Percentiles rank a stretch among this genome's conserved stretches.
phyloP scores from a whole-genome alignment of 2,329 filamentous ascomycete genomes.

The Colletotrichum echinochloae region DNA sequence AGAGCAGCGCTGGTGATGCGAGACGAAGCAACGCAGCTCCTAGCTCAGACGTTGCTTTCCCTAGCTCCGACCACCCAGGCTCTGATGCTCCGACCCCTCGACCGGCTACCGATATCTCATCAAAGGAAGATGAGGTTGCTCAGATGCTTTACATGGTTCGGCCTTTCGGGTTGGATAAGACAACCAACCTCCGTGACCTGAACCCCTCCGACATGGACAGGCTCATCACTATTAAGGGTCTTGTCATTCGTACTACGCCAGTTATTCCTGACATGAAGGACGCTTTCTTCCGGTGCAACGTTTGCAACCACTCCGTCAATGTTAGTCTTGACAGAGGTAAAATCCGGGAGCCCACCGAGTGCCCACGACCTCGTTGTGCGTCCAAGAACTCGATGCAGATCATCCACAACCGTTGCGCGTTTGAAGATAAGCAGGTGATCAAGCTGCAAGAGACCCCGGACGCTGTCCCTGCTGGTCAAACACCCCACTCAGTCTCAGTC shows the following conservation, averaged over 20 bases:
- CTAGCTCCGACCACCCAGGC: conserved; percentile 81
- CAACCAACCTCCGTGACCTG: conserved; percentile 91
- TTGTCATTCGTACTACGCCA: conserved; percentile 95
- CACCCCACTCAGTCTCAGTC: conserved; percentile 94
- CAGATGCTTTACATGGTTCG: conserved; percentile 85
- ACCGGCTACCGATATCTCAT: conserved; percentile 62
- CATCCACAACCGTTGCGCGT: conserved; percentile 93
- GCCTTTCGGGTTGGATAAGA: conserved; percentile 87
- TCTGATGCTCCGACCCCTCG: conserved; percentile 54
- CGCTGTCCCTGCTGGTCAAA: conserved; percentile 93
- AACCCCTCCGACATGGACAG: conserved; percentile 91
- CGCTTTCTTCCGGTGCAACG: conserved; percentile 95
- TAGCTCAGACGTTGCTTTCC: conserved; percentile 82
- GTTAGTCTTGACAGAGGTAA: conserved; percentile 95
- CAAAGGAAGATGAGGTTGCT: conserved; percentile 84
- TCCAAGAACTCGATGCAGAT: conserved; percentile 98
- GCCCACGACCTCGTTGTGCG: conserved; percentile 83
- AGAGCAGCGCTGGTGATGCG: conserved; percentile 64
- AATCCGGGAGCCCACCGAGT: conserved; percentile 93
- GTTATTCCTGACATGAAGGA: conserved; percentile 99
- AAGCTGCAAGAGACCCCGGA: conserved; percentile 98
- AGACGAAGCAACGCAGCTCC: conserved; percentile 53
- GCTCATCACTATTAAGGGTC: conserved; percentile 91
- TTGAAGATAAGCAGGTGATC: conserved; percentile 98
- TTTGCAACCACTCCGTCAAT: conserved; percentile 90